A percentile compares a stretch with the other conserved stretches of the same genome.
These are phyloP conservation scores for Ascochyta clinopodiicola DNA, from an alignment of 2,329 filamentous ascomycete species.

Conservation along the genomic window DNA sequence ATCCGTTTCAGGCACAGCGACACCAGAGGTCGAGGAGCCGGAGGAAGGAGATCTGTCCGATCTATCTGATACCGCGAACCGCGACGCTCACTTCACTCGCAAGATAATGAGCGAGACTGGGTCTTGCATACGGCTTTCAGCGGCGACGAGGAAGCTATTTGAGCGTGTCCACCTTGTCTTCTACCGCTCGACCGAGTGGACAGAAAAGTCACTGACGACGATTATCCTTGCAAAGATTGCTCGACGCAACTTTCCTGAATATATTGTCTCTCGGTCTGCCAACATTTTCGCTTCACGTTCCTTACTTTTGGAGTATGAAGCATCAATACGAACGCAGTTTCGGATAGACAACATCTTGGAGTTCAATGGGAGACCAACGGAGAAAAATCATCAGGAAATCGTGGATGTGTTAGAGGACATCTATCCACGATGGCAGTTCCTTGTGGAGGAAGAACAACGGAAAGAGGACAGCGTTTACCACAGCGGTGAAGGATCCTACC, in stretches of 20 bases:
- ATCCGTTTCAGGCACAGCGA: conserved; percentile 46
- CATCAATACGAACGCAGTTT: conserved; percentile 80
- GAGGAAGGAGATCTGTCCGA: conserved; percentile 41
- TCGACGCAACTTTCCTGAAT: conserved; percentile 83
- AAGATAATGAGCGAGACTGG: conserved; percentile 82
- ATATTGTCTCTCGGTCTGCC: conserved; percentile 85
- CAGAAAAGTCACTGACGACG: conserved; percentile 92
- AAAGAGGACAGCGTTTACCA: conserved; percentile 82
- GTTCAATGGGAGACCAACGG: conserved; percentile 72
- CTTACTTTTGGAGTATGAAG: conserved; percentile 85
- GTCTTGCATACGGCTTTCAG: conserved; percentile 81
- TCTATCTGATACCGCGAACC: conserved; percentile 61
- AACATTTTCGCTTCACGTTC: conserved; percentile 84
- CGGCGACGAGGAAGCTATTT: conserved; percentile 78
- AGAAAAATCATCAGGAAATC: conserved; percentile 70
- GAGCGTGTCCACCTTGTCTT: conserved; percentile 95
- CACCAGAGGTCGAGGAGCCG: conserved; percentile 45
- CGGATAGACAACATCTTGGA: conserved; percentile 83
- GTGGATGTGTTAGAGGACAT: conserved; percentile 75
- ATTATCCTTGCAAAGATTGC: conserved; percentile 94
- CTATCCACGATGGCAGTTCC: conserved; percentile 78
- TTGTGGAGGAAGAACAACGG: conserved; percentile 75
- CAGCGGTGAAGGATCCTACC: conserved; percentile 83
- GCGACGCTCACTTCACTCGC: conserved; percentile 74
- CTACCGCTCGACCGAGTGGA: conserved; percentile 96